A percentile compares a stretch with the other conserved stretches of the same genome.
Conservation (phyloP, 2,329 filamentous ascomycete species). For the Ceratocystis smalleyi region DNA sequence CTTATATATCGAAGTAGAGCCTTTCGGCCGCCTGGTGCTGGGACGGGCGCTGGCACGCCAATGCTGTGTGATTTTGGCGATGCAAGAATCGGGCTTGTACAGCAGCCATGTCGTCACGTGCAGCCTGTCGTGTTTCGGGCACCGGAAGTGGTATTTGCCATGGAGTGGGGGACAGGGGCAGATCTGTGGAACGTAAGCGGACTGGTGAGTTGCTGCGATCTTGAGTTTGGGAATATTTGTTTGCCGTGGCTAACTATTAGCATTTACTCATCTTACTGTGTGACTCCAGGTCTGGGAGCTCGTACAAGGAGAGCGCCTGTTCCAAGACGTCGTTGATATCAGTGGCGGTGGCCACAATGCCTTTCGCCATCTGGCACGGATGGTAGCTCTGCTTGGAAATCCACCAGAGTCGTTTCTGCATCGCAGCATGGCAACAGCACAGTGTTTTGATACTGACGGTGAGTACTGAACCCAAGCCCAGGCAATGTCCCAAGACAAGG, state of each 20-base stretch:
- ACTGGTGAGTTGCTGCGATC: constrained; percentile 1
- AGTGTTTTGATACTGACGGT: constrained; percentile 16
- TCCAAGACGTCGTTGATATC: constrained; percentile 8
- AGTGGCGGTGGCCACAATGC: constrained; percentile 10
- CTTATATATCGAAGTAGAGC: constrained; percentile 5
- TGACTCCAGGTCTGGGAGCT: constrained; percentile 13
- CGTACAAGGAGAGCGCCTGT: constrained; percentile 10
- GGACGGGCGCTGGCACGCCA: constrained; percentile 1
- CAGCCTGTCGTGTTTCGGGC: constrained; percentile 14
- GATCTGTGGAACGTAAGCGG: constrained; percentile 15
- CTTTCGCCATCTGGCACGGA: constrained; percentile 13
- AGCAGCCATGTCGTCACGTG: constrained; percentile 7
- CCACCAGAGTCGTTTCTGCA: constrained; percentile 10
- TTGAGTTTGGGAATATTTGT: not conserved
- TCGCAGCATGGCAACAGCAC: not conserved
- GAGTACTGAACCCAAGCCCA: not conserved
- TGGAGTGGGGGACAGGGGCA: constrained; percentile 14
- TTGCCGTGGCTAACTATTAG: not conserved
- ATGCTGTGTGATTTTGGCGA: constrained; percentile 15
- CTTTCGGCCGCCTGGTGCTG: constrained; percentile 6
- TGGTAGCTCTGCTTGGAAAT: constrained; percentile 14
- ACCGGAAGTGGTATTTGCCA: constrained; percentile 14
- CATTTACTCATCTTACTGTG: not conserved
- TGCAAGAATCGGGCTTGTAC: constrained; percentile 9
- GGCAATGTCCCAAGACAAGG: not conserved